Conservation (phyloP, 495 filamentous ascomycete species). For the Xanthoparmelia taractica region DNA sequence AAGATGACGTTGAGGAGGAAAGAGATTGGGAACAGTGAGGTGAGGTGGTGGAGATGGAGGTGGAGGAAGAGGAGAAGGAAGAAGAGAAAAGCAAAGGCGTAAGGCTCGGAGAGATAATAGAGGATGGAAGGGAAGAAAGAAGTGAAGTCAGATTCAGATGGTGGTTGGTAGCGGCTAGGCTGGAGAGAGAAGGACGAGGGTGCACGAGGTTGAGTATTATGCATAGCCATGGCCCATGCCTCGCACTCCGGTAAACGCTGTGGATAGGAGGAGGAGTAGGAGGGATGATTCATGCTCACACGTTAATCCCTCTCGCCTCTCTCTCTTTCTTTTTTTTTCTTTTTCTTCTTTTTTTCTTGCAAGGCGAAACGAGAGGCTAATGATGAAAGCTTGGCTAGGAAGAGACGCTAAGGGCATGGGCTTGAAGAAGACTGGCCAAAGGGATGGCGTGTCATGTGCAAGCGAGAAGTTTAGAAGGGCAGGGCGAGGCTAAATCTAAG, state of each 20-base stretch:
- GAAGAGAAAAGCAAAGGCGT: slow-evolving; percentile 1
- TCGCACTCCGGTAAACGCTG: not conserved
- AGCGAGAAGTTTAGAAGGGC: slow-evolving; percentile 13
- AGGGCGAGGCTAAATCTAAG: slow-evolving; percentile 16
- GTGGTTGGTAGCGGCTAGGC: slow-evolving; percentile 16
- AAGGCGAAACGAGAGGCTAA: slow-evolving; percentile 2
- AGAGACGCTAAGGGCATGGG: too few species aligned
- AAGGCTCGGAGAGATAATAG: slow-evolving; percentile 8
- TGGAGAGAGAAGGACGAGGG: slow-evolving; percentile 8
- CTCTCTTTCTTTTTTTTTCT: too few species aligned
- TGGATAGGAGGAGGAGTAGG: not conserved
- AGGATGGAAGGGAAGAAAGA: slow-evolving; percentile 1
- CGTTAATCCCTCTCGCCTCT: too few species aligned
- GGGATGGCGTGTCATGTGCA: slow-evolving; percentile 13
- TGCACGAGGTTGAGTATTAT: slow-evolving; percentile 8
- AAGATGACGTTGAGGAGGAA: not conserved
- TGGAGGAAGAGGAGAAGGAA: not conserved
- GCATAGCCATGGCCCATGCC: not conserved
- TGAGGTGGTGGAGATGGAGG: not conserved
- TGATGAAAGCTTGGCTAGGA: not conserved
- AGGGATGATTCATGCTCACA: not conserved
- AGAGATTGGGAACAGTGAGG: not conserved
- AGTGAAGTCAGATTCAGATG: slow-evolving; percentile 8
- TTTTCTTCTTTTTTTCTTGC: not conserved
- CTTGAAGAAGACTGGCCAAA: too few species aligned